These are phyloP conservation scores for Myochromella boudieri DNA, from an alignment of 768 basidiomycete genomes.

Conservation along the genomic window DNA sequence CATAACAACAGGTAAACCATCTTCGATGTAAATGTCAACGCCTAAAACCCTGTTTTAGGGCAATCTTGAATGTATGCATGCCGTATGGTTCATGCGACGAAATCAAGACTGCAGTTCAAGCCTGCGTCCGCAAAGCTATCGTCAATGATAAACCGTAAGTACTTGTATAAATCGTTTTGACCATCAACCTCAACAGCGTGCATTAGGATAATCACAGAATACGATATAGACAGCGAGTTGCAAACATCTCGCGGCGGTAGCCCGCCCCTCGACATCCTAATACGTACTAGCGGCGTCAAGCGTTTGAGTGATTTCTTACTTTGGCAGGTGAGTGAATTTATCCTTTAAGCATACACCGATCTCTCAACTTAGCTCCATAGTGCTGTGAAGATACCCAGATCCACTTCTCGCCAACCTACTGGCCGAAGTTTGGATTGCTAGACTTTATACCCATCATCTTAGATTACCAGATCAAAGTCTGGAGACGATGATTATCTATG, in stretches of 20 bases:
- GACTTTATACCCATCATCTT: slow-evolving; percentile 88
- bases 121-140: slow-evolving; percentile 43
- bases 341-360: neutral
- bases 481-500: slow-evolving; percentile 36
- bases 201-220: slow-evolving; percentile 52
- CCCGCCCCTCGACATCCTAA: slow-evolving; percentile 84
- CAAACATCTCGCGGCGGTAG: slow-evolving; percentile 64
- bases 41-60: slow-evolving; percentile 41
- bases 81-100: slow-evolving; percentile 93
- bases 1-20: slow-evolving; percentile 62
- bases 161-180: neutral
- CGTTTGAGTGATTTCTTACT: slow-evolving; percentile 87
- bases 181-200: neutral
- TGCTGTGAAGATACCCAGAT: slow-evolving; percentile 82
- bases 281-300: slow-evolving; percentile 90
- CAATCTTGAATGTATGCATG: slow-evolving; percentile 90
- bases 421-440: slow-evolving; percentile 90
- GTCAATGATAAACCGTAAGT: slow-evolving; percentile 15
- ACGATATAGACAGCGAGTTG: slow-evolving; percentile 64
- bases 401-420: slow-evolving; percentile 81
- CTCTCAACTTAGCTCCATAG: slow-evolving; percentile 38
- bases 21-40: slow-evolving; percentile 7
- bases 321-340: slow-evolving; percentile 78
- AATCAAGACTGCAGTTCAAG: slow-evolving; percentile 76
- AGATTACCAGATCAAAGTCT: slow-evolving; percentile 81